Base-by-base conservation (phyloP, 805 yeast species). In the Starmerella scarabaei region DNA sequence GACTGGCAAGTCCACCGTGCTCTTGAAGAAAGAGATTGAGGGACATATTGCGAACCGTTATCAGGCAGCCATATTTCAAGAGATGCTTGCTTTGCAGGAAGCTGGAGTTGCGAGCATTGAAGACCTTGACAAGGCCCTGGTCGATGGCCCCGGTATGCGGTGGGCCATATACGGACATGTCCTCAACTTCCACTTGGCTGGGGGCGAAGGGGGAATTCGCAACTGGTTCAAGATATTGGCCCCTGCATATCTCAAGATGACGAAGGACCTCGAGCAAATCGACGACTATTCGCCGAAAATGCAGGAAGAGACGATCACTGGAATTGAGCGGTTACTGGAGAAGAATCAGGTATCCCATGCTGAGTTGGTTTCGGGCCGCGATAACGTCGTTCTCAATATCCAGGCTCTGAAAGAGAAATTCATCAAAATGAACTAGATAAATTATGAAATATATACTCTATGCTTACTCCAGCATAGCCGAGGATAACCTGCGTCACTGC, bases 1-100 rank as follows among this genome's bases (percentile, higher is more conserved):
- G 9, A 21, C 40, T 8, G 47, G 47, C 15, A 43, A 40, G 33
- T 36, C 44, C 23, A 26, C 44, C 2, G 36, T 43, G 17, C 20
- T 43, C 14, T 9, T 43, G 47, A 43, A 40, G 19, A 43, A 43
- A 33, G 47, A 43, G 36, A 30, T 40, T 20, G 40, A 40, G 38
- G 47, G 47, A 33, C 47, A 43, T 26, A 43, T 43, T 33, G 47
- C 47, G n/a, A 43, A 43, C 36, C 47, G 47, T 14, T 40, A 30
- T 30, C 47, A 43, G 29, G 47, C 47, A 3, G 47, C 47, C 9
- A 40, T 43, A 23, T 28, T 43, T 11, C 44, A 40, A 27, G 47
- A 43, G 33, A 38, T 34, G 15, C 30, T 43, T 16, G 20, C 27
- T 24, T 35, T 43, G 16, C 36, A 40, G 9, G 23, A 36, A n/a